phyloP scores from a whole-genome alignment of 345 rosid species.

The Sapria himalayana region DNA sequence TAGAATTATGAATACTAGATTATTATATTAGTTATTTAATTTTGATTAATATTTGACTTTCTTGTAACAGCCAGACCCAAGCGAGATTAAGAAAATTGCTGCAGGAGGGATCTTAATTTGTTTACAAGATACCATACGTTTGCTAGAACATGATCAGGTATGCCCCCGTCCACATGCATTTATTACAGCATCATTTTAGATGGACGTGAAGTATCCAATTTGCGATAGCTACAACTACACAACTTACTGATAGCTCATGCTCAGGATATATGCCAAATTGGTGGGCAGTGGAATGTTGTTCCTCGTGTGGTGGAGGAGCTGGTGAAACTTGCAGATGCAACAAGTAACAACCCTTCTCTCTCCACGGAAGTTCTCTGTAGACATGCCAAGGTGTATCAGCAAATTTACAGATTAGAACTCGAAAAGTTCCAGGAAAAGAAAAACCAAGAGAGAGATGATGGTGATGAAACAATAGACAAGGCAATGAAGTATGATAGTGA shows the following conservation, averaged over 20 bases:
- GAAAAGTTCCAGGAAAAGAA: conserved; percentile 9
- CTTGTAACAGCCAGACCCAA: conserved; percentile 52
- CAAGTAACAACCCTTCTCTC: conserved; percentile 11
- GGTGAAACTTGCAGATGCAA: conserved; percentile 20
- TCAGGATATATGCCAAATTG: conserved; percentile 30
- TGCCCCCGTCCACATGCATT: conserved; percentile 2
- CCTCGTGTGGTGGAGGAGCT: conserved; percentile 72
- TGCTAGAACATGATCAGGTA: conserved; percentile 70
- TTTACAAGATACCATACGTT: conserved; percentile 72
- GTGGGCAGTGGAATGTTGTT: conserved; percentile 70
- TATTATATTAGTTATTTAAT: too few species aligned
- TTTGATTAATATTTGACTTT: too few species aligned
- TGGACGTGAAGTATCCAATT: too few species aligned
- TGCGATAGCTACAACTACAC: too few species aligned
- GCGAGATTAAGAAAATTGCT: conserved; percentile 57
- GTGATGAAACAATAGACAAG: conserved; percentile 5
- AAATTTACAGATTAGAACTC: conserved; percentile 38
- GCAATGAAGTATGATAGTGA: conserved; percentile 44
- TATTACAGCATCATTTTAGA: too few species aligned
- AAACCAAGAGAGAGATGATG: conserved; percentile 11
- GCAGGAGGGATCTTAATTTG: conserved; percentile 78
- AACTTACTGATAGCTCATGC: too few species aligned
- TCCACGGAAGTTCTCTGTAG: conserved; percentile 28
- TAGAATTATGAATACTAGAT: too few species aligned
- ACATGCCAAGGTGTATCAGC: conserved; percentile 37